Base-by-base conservation (phyloP, 768 basidiomycete genomes). In the Fistulinella prunicolor region DNA sequence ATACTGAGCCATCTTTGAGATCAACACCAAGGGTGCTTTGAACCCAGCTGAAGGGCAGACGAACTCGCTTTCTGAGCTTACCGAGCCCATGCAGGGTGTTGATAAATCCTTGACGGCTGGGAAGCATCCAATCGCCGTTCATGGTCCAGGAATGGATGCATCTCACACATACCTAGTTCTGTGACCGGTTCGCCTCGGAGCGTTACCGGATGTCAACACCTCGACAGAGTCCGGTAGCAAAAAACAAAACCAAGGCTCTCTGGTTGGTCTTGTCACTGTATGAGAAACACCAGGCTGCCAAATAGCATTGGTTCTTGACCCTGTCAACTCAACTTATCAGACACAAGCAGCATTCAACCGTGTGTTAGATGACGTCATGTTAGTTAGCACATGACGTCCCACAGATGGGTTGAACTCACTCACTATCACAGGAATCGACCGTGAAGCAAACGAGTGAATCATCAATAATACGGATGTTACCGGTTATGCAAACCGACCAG, bases 31-130 rank as follows among this genome's bases (percentile, higher is more conserved):
- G 16, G 73, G 74, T 41, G 57, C 67, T 0, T 59, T 58, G 50
- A 76, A 78, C 47, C 67, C 78, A 3, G 57, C 74, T 3, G 79
- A 73, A 3, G 79, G 78, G 2, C 79, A 82, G 51, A 77, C 75
- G 54, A 70, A 72, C 50, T 79, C 78, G 0, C 62, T 81, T 10
- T 55, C 69, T 1, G 81, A 81, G 53, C 61, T 77, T 8, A 59
- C 61, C 14, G 72, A 57, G 6, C 42, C 77, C 38, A 75, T 76
- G 68, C 71, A 72, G 44, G n/a, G 68, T 70, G 4, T 55, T 81
- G 38, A 65, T 81, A 22, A 68, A 78, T 32, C 76, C 79, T 10
- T 54, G 28, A 24, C 61, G 46, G 17, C 57, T 58, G 17, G 67
- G 68, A 21, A 66, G 70, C 13, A 50, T 74, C 17, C 41, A 74